Percentiles rank a stretch among this genome's conserved stretches.
Conservation (phyloP, 1,139 yeast genomes). For the Saccharomyces pastorianus region DNA sequence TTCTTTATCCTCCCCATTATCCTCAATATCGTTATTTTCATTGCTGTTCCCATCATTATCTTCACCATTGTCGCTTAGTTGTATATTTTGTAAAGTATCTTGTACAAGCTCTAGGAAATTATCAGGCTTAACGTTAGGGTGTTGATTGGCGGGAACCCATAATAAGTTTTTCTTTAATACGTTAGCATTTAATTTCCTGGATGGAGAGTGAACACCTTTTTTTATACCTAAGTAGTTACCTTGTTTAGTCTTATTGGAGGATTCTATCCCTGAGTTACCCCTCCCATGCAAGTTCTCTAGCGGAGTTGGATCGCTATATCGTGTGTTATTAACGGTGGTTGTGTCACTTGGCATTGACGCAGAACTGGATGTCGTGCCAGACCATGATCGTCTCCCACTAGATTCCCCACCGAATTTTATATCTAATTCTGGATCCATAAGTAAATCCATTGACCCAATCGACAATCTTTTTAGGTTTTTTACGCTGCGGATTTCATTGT, state of each 20-base stretch:
- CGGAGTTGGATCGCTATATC: constrained; percentile 6
- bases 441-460: constrained; percentile 27
- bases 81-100: constrained; percentile 65
- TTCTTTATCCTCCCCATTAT: not conserved
- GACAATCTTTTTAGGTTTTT: constrained; percentile 28
- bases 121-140: constrained; percentile 87
- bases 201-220: not conserved
- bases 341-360: constrained; percentile 6
- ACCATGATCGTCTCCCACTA: constrained; percentile 12
- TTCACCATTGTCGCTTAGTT: constrained; percentile 21
- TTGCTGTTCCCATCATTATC: constrained; percentile 5
- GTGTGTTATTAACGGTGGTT: constrained; percentile 3
- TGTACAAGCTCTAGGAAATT: constrained; percentile 75
- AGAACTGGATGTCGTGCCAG: constrained; percentile 10
- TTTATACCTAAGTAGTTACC: not conserved
- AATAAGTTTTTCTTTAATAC: constrained; percentile 35
- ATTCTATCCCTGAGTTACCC: not conserved
- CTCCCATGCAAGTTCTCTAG: constrained; percentile 2
- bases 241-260: not conserved
- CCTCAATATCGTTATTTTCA: constrained; percentile 1
- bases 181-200: constrained; percentile 1
- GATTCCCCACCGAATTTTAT: constrained; percentile 1
- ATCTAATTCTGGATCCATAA: constrained; percentile 27
- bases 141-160: constrained; percentile 92
- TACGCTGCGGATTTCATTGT: constrained; percentile 25